Evolutionary conservation across 2,329 filamentous ascomycete species (phyloP).

Genomic region (Nemania sp.): DNA sequence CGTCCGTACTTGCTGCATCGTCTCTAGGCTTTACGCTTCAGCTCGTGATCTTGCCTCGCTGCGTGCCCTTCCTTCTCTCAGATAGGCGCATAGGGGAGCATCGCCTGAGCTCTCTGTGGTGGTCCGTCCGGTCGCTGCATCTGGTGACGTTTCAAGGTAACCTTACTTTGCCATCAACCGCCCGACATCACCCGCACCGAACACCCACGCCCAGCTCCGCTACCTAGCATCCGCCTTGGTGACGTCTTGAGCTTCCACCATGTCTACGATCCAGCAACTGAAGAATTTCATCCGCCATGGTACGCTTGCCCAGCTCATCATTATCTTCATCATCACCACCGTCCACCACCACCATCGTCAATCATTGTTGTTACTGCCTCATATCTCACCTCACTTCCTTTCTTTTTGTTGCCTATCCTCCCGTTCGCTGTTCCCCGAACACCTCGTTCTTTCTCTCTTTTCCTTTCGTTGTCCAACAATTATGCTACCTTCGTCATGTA

Average conservation of each 20-base stretch:
- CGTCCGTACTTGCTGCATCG: background rate
- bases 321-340: slow-evolving; percentile 32
- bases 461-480: slow-evolving; percentile 7
- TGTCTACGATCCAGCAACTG: slow-evolving; percentile 86
- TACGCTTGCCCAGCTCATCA: slow-evolving; percentile 35
- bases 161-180: slow-evolving; percentile 12
- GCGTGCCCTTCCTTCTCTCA: background rate
- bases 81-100: slow-evolving; percentile 1
- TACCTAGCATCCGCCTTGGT: slow-evolving; percentile 12
- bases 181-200: slow-evolving; percentile 17
- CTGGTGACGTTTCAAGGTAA: slow-evolving; percentile 24
- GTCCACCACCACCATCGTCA: too few species aligned
- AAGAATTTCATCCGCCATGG: slow-evolving; percentile 98
- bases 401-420: too few species aligned
- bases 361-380: background rate
- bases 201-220: background rate
- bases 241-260: slow-evolving; percentile 42
- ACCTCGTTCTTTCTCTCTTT: too few species aligned
- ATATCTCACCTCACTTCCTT: too few species aligned
- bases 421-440: too few species aligned
- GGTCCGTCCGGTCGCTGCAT: slow-evolving; percentile 13
- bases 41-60: too few species aligned
- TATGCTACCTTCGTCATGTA: background rate
- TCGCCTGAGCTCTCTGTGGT: slow-evolving; percentile 21
- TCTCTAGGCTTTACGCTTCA: background rate